Base-by-base conservation (phyloP, 139 green algal species). In the Prasinococcaceae sp. region DNA sequence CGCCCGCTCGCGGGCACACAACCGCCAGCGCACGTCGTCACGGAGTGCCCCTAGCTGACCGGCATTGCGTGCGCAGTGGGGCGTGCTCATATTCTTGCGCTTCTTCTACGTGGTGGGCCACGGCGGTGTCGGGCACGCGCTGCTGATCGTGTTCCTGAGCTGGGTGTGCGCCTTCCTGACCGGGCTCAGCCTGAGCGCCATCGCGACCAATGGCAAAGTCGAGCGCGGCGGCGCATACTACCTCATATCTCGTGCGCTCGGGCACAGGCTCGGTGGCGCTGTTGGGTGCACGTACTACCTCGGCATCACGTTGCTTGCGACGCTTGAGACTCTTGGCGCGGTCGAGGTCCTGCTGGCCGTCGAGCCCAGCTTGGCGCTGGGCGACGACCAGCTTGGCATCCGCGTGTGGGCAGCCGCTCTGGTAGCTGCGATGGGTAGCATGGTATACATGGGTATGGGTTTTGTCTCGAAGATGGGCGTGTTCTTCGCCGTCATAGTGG, bases 81-180 rank as follows among this genome's bases (percentile, higher is more conserved):
- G 55, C 22, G 55, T 63, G 3, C 55, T 63, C 44, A 63, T 63
- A 10, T 63, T 63, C 32, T 43, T 63, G 24, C 55, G 55, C 28
- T 63, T 63, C 45, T 63, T 55, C 35, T 54, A 47, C 43, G 22
- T 63, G 10, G 55, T 63, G 4, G 55, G 55, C 25, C 14, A 63
- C 10, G 55, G 43, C 4, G 55, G 55, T 3, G 55, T 63, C 10
- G 47, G n/a, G 14, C n/a, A 53, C 4, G n/a, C 53, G 27, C 24
- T 53, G 25, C 6, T 46, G 3, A 55, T 54, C 28, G 55, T 63
- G 19, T 8, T 55, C 14, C 12, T 63, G 19, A 55, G 43, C 4
- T 54, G 22, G 4, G 4, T 63, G 0, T 47, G 25, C 12, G 24
- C 55, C 8, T 38, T 63, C 14, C 38, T 63, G 19, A 63, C 55